These are phyloP conservation scores for Cladosporium sphaerospermum DNA, from an alignment of 2,329 filamentous ascomycete genomes.

Conservation along the genomic window DNA sequence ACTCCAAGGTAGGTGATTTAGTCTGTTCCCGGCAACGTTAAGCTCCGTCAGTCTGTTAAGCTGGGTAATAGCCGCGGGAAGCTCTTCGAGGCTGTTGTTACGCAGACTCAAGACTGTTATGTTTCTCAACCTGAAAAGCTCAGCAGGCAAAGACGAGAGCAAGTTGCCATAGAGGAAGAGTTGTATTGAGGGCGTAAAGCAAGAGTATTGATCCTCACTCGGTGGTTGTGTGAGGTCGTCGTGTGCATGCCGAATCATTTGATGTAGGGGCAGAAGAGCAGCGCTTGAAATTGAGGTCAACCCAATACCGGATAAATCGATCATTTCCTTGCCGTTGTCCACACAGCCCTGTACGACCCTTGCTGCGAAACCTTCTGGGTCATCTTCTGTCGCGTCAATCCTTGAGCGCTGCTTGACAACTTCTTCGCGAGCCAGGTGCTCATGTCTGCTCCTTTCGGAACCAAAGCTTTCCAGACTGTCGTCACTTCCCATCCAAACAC, in stretches of 20 bases:
- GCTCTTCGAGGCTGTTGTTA: constrained; percentile 54
- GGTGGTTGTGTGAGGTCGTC: constrained; percentile 26
- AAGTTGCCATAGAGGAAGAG: constrained; percentile 57
- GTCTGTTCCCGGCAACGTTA: constrained; percentile 59
- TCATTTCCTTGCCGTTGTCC: constrained; percentile 52
- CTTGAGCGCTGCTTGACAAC: constrained; percentile 26
- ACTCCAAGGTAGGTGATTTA: constrained; percentile 58
- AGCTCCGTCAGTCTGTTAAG: constrained; percentile 55
- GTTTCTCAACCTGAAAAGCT: constrained; percentile 56
- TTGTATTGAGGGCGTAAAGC: constrained; percentile 53
- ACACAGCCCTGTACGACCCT: constrained; percentile 25
- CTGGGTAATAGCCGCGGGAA: constrained; percentile 55
- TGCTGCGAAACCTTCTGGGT: constrained; percentile 18
- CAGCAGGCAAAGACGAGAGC: constrained; percentile 51
- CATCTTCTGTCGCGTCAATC: neutral
- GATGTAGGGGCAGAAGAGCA: constrained; percentile 50
- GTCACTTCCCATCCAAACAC: constrained; percentile 63
- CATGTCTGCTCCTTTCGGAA: constrained; percentile 9
- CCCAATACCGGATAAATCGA: constrained; percentile 54
- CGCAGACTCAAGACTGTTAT: constrained; percentile 62
- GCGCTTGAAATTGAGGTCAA: constrained; percentile 51
- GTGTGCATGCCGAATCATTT: constrained; percentile 30
- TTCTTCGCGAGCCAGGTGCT: constrained; percentile 2
- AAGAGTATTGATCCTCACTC: constrained; percentile 54
- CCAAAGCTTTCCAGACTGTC: constrained; percentile 31